A percentile compares a stretch with the other conserved stretches of the same genome.
Evolutionary conservation across 352 stramenopile species (phyloP).

Genomic region (Phytophthora macrochlamydospora): DNA sequence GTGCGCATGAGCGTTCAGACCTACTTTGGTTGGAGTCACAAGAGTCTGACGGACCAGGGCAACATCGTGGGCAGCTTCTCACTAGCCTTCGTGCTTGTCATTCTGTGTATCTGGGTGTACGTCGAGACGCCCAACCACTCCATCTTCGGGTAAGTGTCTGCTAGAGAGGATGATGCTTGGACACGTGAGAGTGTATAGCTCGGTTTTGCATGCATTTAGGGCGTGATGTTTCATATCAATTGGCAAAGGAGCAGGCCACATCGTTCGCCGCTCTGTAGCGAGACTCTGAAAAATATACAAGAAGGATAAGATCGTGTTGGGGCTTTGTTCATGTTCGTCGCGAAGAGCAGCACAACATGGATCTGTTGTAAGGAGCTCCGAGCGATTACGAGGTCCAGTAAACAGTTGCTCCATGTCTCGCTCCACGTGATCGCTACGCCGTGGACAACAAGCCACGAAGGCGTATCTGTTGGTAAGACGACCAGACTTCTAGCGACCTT

Average conservation of each 20-base stretch:
- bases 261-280: conserved; percentile 13
- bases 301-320: conserved; percentile 8
- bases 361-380: no score
- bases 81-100: conserved; percentile 66
- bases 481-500: no score
- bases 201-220: conserved; percentile 39
- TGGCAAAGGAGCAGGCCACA: conserved; percentile 11
- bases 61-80: conserved; percentile 78
- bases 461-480: no score
- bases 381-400: no score
- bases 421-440: no score
- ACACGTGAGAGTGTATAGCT: conserved; percentile 15
- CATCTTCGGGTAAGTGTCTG: conserved; percentile 38
- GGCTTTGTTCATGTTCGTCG: background rate
- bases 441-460: no score
- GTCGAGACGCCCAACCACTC: conserved; percentile 67
- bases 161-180: conserved; percentile 18
- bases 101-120: conserved; percentile 82
- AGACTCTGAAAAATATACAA: conserved; percentile 36
- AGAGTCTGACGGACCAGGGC: conserved; percentile 76
- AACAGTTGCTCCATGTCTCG: no score
- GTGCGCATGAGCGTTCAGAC: conserved; percentile 77
- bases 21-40: conserved; percentile 82
- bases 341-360: no score
- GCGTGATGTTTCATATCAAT: conserved; percentile 37